Evolutionary conservation across 208 protist genomes (phyloP).

Genomic region (Leptomonas seymouri): DNA sequence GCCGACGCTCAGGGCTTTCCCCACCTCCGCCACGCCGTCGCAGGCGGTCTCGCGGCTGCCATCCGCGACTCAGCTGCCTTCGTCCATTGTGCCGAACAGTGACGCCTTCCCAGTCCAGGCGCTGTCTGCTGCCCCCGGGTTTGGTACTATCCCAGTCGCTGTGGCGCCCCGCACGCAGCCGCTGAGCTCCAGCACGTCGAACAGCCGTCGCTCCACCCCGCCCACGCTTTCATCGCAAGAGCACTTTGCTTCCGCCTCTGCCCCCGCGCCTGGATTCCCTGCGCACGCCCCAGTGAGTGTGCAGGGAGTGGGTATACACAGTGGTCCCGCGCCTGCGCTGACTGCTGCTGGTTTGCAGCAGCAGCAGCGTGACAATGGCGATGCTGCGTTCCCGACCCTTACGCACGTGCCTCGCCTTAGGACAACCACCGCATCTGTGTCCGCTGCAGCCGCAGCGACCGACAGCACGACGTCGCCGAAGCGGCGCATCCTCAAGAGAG

Average conservation of each 20-base stretch:
- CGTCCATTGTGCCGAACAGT: slow-evolving; percentile 7
- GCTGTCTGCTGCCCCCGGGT: not conserved
- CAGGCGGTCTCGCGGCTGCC: slow-evolving; percentile 21
- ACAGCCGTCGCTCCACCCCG: slow-evolving; percentile 41
- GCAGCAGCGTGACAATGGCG: not conserved
- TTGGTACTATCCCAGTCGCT: slow-evolving; percentile 33
- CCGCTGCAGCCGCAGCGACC: not conserved
- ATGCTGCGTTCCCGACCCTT: not conserved
- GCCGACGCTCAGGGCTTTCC: slow-evolving; percentile 19
- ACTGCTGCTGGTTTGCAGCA: slow-evolving; percentile 11
- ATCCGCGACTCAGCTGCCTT: slow-evolving; percentile 20
- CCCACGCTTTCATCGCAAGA: slow-evolving; percentile 16
- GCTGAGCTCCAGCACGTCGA: slow-evolving; percentile 30
- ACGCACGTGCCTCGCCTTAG: not conserved
- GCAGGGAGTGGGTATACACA: not conserved
- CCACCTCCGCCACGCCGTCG: slow-evolving; percentile 20
- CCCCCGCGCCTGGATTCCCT: slow-evolving; percentile 9
- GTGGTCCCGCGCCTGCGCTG: slow-evolving; percentile 17
- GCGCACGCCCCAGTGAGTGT: slow-evolving; percentile 3
- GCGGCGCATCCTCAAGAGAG: slow-evolving; percentile 16
- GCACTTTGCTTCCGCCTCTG: not conserved
- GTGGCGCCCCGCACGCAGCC: slow-evolving; percentile 37
- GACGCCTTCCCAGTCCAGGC: slow-evolving; percentile 15
- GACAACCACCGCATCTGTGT: not conserved
- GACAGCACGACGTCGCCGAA: slow-evolving; percentile 4